phyloP scores from a whole-genome alignment of 2,329 filamentous ascomycete genomes.

The Fusarium sp. region DNA sequence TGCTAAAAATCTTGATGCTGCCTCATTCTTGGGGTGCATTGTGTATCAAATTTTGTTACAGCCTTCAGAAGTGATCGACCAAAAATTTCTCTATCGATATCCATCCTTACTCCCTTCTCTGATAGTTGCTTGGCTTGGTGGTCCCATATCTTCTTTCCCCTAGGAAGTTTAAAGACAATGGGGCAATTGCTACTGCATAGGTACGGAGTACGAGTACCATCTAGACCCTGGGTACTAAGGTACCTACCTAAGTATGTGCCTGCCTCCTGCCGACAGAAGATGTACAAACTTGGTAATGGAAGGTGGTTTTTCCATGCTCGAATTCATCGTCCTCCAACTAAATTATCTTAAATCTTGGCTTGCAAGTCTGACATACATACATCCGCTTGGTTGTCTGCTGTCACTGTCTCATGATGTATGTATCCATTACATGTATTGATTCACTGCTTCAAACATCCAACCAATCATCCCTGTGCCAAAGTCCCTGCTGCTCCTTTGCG shows the following conservation, averaged over 20 bases:
- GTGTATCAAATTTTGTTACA: constrained; percentile 8
- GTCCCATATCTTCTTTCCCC: constrained; percentile 11
- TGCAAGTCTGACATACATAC: constrained; percentile 31
- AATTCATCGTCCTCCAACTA: neutral
- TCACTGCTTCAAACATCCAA: constrained; percentile 26
- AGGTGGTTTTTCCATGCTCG: neutral
- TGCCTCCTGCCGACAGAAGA: neutral
- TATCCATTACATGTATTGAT: constrained; percentile 25
- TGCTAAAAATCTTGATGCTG: neutral
- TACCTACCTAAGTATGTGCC: neutral
- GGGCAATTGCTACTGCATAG: constrained; percentile 5
- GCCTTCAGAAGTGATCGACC: constrained; percentile 20
- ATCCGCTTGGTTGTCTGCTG: constrained; percentile 5
- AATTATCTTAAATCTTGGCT: constrained; percentile 5
- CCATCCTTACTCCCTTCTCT: constrained; percentile 13
- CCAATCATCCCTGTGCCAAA: constrained; percentile 24
- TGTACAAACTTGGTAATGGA: neutral
- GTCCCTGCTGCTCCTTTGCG: constrained; percentile 14
- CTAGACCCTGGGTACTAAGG: neutral
- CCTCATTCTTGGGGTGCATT: neutral
- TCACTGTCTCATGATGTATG: constrained; percentile 35
- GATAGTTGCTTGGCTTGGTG: constrained; percentile 27
- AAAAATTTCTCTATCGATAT: neutral
- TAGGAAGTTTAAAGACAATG: constrained; percentile 9
- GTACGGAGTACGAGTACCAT: neutral